phyloP scores from a whole-genome alignment of 2,329 filamentous ascomycete genomes.

The Aspergillus oerlinghausenensis region DNA sequence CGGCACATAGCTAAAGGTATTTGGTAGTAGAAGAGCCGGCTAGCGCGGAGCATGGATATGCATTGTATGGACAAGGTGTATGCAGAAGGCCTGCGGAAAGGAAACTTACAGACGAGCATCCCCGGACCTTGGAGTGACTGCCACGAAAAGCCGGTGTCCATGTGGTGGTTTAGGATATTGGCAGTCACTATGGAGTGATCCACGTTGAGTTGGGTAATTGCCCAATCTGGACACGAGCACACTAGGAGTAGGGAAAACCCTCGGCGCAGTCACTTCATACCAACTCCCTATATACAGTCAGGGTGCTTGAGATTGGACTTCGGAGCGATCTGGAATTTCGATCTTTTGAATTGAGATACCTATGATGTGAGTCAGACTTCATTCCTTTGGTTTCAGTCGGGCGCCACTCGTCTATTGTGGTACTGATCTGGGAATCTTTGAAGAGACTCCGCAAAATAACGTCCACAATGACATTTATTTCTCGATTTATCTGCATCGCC shows the following conservation, averaged over 20 bases:
- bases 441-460: neutral
- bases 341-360: neutral
- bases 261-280: neutral
- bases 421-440: neutral
- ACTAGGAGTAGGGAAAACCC: too few relatives aligned
- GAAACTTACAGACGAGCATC: neutral
- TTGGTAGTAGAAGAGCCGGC: neutral
- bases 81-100: neutral
- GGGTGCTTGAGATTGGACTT: neutral
- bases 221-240: too few relatives aligned
- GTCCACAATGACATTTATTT: neutral
- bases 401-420: neutral
- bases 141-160: too few relatives aligned
- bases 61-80: neutral
- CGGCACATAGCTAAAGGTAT: neutral
- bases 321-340: neutral
- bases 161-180: neutral
- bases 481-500: neutral
- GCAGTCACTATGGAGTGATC: too few relatives aligned
- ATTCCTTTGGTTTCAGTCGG: neutral
- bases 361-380: neutral
- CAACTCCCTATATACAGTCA: neutral
- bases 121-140: neutral
- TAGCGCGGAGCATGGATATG: neutral
- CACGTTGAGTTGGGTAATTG: too few relatives aligned